These are phyloP conservation scores for Chrysosporium queenslandicum DNA, from an alignment of 2,329 filamentous ascomycete genomes.

Conservation along the genomic window DNA sequence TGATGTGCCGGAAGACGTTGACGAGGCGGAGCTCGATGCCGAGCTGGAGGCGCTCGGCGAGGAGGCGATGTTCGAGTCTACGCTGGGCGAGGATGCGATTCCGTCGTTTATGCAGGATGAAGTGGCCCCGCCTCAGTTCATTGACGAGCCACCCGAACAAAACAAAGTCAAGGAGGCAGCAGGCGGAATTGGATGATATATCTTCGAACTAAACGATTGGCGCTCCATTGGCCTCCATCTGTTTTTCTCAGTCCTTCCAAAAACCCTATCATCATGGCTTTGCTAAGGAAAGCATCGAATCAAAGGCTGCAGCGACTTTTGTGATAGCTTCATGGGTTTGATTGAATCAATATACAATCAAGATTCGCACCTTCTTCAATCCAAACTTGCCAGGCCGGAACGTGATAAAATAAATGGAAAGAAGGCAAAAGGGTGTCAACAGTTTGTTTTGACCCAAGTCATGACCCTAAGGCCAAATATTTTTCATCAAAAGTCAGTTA, in stretches of 20 bases:
- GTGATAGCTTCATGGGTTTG: neutral
- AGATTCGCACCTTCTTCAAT: neutral
- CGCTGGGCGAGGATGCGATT: conserved; percentile 51
- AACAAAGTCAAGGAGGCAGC: conserved; percentile 76
- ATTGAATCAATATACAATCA: neutral
- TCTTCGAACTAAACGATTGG: neutral
- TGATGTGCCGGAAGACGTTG: conserved; percentile 91
- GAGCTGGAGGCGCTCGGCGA: conserved; percentile 90
- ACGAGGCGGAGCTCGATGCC: conserved; percentile 91
- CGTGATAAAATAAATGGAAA: neutral
- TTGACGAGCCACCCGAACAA: conserved; percentile 75
- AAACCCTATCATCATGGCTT: neutral
- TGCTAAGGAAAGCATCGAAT: neutral
- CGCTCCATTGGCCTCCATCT: neutral
- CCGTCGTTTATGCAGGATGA: conserved; percentile 88
- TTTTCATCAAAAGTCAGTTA: no score
- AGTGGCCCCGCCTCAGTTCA: conserved; percentile 69
- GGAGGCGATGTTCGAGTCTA: conserved; percentile 78
- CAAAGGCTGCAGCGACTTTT: neutral
- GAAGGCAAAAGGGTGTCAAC: neutral
- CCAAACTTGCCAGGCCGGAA: neutral
- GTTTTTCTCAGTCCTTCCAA: neutral
- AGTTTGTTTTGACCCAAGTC: no score
- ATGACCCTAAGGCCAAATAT: no score
- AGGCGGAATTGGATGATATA: conserved; percentile 23